Evolutionary conservation across 2,329 filamentous ascomycete genomes (phyloP).

Genomic region (Lecanicillium sp.): DNA sequence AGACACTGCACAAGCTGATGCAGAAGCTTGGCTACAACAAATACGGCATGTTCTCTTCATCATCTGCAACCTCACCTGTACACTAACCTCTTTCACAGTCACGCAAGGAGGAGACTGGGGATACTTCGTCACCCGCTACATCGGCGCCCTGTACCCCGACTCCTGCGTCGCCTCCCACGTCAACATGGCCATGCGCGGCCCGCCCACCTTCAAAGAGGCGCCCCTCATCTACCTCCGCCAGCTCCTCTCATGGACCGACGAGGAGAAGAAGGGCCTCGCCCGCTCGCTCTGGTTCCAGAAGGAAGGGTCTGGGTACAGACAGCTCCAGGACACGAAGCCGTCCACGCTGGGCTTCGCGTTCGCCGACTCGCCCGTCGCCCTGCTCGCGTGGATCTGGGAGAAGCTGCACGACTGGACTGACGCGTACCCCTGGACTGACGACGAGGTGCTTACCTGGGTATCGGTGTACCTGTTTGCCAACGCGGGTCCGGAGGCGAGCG

Average conservation of each 20-base stretch:
- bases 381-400: constrained; percentile 71
- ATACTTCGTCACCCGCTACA: constrained; percentile 55
- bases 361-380: constrained; percentile 58
- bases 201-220: constrained; percentile 44
- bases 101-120: constrained; percentile 69
- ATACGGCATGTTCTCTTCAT: constrained; percentile 23
- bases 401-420: constrained; percentile 73
- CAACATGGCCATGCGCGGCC: constrained; percentile 44
- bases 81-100: constrained; percentile 18
- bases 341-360: constrained; percentile 64
- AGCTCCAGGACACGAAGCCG: constrained; percentile 52
- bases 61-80: background rate
- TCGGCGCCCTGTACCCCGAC: constrained; percentile 53
- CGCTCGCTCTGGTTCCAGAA: constrained; percentile 51
- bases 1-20: constrained; percentile 64
- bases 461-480: constrained; percentile 63
- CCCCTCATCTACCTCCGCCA: constrained; percentile 50
- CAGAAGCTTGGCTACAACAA: constrained; percentile 50
- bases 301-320: constrained; percentile 33
- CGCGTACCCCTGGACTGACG: constrained; percentile 62
- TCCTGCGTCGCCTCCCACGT: constrained; percentile 51
- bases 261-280: constrained; percentile 45
- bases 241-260: constrained; percentile 44
- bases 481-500: constrained; percentile 59
- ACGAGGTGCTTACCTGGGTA: constrained; percentile 68